Evolutionary conservation across 2,329 filamentous ascomycete genomes (phyloP).

Genomic region (Penicillium sp.): DNA sequence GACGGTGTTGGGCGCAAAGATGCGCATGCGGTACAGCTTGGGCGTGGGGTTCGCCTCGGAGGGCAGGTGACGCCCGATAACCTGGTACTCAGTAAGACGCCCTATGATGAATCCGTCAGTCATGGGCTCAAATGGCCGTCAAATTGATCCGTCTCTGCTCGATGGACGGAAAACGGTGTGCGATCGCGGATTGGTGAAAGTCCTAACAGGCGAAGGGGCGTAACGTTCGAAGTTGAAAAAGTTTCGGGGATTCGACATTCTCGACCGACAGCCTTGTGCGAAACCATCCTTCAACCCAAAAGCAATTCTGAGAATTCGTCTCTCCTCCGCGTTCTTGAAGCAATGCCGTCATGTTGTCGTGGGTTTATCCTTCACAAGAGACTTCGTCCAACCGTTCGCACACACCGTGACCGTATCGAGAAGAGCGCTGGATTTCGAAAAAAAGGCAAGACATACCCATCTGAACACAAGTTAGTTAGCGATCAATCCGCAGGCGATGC

Average conservation of each 20-base stretch:
- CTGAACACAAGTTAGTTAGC: slow-evolving; percentile 39
- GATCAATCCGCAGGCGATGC: slow-evolving; percentile 16
- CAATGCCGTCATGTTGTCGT: slow-evolving; percentile 3
- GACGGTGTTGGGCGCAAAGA: slow-evolving; percentile 96
- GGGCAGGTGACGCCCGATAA: slow-evolving; percentile 99
- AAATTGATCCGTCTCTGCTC: slow-evolving; percentile 6
- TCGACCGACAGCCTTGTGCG: slow-evolving; percentile 5
- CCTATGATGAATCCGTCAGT: slow-evolving; percentile 54
- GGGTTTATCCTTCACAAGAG: slow-evolving; percentile 9
- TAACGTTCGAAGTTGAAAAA: slow-evolving; percentile 12
- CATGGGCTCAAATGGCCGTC: slow-evolving; percentile 12
- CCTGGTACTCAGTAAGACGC: slow-evolving; percentile 99
- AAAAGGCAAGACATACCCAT: slow-evolving; percentile 55
- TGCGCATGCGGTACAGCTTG: slow-evolving; percentile 99
- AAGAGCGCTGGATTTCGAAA: slow-evolving; percentile 22
- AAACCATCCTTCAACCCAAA: slow-evolving; percentile 3
- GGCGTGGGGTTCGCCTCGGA: slow-evolving; percentile 94
- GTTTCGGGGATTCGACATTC: neutral
- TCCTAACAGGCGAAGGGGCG: slow-evolving; percentile 1
- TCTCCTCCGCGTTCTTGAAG: neutral
- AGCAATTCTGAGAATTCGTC: neutral
- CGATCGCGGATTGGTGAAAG: slow-evolving; percentile 10
- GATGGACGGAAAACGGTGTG: slow-evolving; percentile 12
- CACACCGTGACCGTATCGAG: slow-evolving; percentile 29
- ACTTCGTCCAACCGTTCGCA: slow-evolving; percentile 28